phyloP scores from a whole-genome alignment of 2,329 filamentous ascomycete genomes.

The Colletotrichum filicis region DNA sequence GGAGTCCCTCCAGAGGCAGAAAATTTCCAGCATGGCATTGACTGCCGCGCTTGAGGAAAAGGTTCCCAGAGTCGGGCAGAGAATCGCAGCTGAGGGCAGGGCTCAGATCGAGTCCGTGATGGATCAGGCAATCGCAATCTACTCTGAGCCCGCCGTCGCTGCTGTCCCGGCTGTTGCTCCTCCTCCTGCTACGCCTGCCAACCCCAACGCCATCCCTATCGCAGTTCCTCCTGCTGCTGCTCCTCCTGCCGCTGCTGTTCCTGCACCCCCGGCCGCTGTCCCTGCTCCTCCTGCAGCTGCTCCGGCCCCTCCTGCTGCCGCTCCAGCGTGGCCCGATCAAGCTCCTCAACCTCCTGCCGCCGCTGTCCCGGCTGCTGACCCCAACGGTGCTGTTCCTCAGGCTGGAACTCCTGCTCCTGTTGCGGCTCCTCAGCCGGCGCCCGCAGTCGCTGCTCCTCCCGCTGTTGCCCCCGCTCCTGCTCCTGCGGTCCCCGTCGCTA shows the following conservation, averaged over 20 bases:
- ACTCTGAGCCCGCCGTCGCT: slow-evolving; percentile 25
- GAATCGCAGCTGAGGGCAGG: slow-evolving; percentile 40
- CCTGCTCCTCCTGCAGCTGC: background rate
- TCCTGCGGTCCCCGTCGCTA: slow-evolving; percentile 7
- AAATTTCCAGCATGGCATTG: slow-evolving; percentile 37
- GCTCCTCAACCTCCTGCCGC: background rate
- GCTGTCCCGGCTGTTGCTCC: background rate
- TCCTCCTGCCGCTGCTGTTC: background rate
- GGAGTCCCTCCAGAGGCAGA: slow-evolving; percentile 39
- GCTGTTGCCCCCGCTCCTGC: background rate
- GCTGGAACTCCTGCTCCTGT: background rate
- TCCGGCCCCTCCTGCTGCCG: background rate
- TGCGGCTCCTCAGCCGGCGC: background rate
- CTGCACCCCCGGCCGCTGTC: background rate
- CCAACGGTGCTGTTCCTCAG: background rate
- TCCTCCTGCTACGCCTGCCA: background rate
- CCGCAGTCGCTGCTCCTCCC: background rate
- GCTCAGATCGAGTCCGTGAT: slow-evolving; percentile 38
- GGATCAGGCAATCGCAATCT: slow-evolving; percentile 37
- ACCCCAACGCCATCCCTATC: background rate
- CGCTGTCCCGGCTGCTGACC: background rate
- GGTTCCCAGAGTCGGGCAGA: slow-evolving; percentile 40
- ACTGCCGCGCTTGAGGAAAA: slow-evolving; percentile 40
- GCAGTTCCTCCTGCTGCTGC: background rate
- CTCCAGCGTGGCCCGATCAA: background rate